Conservation (phyloP, 1,284 basidiomycete genomes). For the Ceratobasidium sp. region DNA sequence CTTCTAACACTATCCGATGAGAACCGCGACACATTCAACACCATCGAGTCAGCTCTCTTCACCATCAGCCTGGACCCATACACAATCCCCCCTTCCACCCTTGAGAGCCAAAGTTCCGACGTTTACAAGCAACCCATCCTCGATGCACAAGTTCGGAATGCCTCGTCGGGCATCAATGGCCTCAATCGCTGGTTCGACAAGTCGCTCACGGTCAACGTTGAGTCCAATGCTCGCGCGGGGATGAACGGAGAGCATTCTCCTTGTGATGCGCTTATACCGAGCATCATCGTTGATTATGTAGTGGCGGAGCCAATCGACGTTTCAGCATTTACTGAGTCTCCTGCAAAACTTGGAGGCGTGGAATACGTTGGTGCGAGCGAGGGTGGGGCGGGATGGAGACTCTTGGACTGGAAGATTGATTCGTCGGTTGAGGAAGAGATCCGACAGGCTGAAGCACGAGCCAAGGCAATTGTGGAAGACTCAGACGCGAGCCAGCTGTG, state of each 20-base stretch:
- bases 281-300: slow-evolving; percentile 88
- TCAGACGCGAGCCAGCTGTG: slow-evolving; percentile 88
- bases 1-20: slow-evolving; percentile 72
- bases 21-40: slow-evolving; percentile 70
- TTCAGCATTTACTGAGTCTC: slow-evolving; percentile 52
- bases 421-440: slow-evolving; percentile 69
- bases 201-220: slow-evolving; percentile 82
- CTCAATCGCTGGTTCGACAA: slow-evolving; percentile 96
- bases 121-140: slow-evolving; percentile 68
- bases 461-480: slow-evolving; percentile 72
- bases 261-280: slow-evolving; percentile 88
- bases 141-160: slow-evolving; percentile 82
- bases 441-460: slow-evolving; percentile 67
- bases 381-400: slow-evolving; percentile 63
- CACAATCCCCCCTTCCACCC: slow-evolving; percentile 55
- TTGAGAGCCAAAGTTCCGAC: slow-evolving; percentile 58
- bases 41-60: slow-evolving; percentile 81
- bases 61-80: slow-evolving; percentile 67
- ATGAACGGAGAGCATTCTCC: slow-evolving; percentile 94
- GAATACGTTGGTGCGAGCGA: slow-evolving; percentile 32
- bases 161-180: slow-evolving; percentile 72
- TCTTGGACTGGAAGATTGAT: slow-evolving; percentile 83
- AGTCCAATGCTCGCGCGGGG: slow-evolving; percentile 86
- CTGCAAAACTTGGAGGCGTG: slow-evolving; percentile 33
- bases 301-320: slow-evolving; percentile 71